Conservation (phyloP, 257 asterid species). For the Fraxinus quadrangulata region DNA sequence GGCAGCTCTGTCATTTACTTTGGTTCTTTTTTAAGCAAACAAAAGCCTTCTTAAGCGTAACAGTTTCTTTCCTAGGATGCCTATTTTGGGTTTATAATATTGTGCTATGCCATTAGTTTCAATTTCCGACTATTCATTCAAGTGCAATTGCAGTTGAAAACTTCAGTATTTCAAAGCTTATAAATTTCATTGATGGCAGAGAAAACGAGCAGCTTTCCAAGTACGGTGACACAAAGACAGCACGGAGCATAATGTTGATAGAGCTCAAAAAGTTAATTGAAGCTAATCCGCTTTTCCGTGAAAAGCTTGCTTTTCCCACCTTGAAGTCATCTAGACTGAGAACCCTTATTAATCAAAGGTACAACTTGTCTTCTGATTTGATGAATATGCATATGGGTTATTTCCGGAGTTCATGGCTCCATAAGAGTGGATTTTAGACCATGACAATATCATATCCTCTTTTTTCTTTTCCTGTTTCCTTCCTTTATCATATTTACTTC, state of each 20-base stretch:
- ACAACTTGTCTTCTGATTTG: conserved; percentile 14
- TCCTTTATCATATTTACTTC: background rate
- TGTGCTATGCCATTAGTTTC: background rate
- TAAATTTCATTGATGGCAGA: conserved; percentile 49
- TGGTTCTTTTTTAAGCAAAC: conserved; percentile 7
- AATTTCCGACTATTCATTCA: background rate
- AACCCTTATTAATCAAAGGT: conserved; percentile 95
- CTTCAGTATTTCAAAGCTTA: conserved; percentile 9
- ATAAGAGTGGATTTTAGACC: background rate
- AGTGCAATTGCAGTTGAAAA: background rate
- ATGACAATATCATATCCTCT: background rate
- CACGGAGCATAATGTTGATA: conserved; percentile 92
- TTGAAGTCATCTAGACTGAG: conserved; percentile 90
- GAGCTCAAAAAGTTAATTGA: conserved; percentile 93
- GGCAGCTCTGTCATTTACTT: conserved; percentile 2
- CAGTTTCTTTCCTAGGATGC: background rate
- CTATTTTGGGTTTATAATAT: background rate
- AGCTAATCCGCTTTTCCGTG: conserved; percentile 98
- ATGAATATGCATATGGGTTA: conserved; percentile 2
- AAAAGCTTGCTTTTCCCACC: conserved; percentile 87
- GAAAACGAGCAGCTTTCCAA: conserved; percentile 98
- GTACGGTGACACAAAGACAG: conserved; percentile 97
- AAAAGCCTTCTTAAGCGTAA: background rate
- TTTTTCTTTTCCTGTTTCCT: background rate
- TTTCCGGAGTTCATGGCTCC: background rate